These are phyloP conservation scores for Mycena galopus DNA, from an alignment of 768 basidiomycete genomes.

Conservation along the genomic window DNA sequence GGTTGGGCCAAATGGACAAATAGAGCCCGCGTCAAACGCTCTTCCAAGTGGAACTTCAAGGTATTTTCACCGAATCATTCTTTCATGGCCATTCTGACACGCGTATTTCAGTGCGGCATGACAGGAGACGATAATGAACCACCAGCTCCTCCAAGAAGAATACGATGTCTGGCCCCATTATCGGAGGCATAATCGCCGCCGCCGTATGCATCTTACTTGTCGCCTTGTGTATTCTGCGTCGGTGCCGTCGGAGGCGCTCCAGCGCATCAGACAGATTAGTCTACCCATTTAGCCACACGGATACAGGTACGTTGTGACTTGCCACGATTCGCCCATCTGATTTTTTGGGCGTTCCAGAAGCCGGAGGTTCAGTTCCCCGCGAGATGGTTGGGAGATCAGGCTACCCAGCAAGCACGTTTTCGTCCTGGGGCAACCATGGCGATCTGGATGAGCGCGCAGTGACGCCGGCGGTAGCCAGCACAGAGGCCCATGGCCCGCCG, in stretches of 20 bases:
- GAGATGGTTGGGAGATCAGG: conserved; percentile 29
- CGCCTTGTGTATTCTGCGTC: conserved; percentile 24
- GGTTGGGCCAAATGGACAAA: not conserved
- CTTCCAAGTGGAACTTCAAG: not conserved
- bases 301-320: conserved; percentile 8
- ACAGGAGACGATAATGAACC: not conserved
- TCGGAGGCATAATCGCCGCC: conserved; percentile 27
- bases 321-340: not conserved
- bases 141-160: conserved; percentile 8
- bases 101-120: not conserved
- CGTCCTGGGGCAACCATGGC: conserved; percentile 37
- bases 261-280: not conserved
- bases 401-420: conserved; percentile 29
- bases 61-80: conserved; percentile 4
- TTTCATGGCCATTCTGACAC: not conserved
- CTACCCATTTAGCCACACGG: conserved; percentile 24
- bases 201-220: conserved; percentile 9
- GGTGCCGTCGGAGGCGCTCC: conserved; percentile 21
- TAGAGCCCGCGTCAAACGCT: not conserved
- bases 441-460: conserved; percentile 26
- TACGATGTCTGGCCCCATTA: conserved; percentile 21
- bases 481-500: conserved; percentile 3
- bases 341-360: not conserved
- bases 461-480: not conserved
- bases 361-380: conserved; percentile 4